Percentiles rank a stretch among this genome's conserved stretches.
Evolutionary conservation across 2,329 filamentous ascomycete species (phyloP).

Genomic region (Anisogramma anomala): DNA sequence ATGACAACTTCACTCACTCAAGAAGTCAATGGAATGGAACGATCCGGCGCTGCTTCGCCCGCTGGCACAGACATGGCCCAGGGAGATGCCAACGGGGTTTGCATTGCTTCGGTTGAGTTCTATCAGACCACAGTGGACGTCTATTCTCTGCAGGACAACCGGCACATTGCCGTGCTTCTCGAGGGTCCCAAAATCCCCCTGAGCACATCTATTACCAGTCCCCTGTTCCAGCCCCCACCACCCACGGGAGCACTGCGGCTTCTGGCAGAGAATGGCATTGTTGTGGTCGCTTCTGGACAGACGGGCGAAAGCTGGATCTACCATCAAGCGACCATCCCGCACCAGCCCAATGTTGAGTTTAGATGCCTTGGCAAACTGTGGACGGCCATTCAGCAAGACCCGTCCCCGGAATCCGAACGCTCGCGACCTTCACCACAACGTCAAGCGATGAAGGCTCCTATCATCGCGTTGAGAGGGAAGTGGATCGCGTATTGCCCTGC

Average conservation of each 20-base stretch:
- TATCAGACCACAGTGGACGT: conserved; percentile 86
- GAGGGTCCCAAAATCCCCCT: conserved; percentile 53
- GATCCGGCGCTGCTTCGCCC: conserved; percentile 29
- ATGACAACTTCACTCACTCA: conserved; percentile 35
- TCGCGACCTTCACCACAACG: conserved; percentile 28
- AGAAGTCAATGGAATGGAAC: conserved; percentile 23
- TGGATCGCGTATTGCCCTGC: conserved; percentile 73
- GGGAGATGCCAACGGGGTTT: conserved; percentile 17
- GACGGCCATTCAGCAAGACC: conserved; percentile 66
- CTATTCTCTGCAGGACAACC: conserved; percentile 70
- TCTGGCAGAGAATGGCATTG: conserved; percentile 57
- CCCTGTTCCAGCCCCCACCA: conserved; percentile 54
- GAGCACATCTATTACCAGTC: conserved; percentile 46
- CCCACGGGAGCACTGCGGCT: conserved; percentile 64
- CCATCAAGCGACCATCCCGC: conserved; percentile 33
- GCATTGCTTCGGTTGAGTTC: conserved; percentile 35
- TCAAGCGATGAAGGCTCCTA: conserved; percentile 44
- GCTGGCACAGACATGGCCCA: conserved; percentile 27
- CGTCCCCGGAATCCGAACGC: conserved; percentile 35
- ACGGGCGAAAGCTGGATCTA: conserved; percentile 86
- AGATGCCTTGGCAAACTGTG: conserved; percentile 79
- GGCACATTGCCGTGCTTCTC: conserved; percentile 61
- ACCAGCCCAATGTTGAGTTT: conserved; percentile 35
- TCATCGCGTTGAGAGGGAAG: conserved; percentile 57
- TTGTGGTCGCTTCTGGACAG: conserved; percentile 65